phyloP scores from a whole-genome alignment of 225 moss, liverwort and hornwort species.

The Lunularia cruciata region DNA sequence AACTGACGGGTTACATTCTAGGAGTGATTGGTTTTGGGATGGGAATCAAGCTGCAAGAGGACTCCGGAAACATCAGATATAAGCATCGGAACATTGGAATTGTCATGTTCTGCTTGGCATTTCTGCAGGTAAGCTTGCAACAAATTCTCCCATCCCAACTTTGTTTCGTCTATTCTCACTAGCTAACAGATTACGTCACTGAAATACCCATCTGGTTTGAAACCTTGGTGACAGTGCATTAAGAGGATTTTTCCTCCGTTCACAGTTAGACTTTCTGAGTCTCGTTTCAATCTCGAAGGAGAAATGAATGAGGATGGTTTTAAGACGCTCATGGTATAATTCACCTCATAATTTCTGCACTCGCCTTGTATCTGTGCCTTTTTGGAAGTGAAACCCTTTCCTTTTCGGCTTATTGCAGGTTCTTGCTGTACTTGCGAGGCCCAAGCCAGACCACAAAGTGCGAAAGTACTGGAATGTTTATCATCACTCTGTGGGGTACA shows the following conservation, averaged over 20 bases:
- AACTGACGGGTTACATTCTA: slow-evolving; percentile 50
- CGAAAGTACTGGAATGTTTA: slow-evolving; percentile 68
- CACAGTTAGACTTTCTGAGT: too few relatives aligned
- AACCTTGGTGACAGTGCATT: too few relatives aligned
- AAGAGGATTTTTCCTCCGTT: too few relatives aligned
- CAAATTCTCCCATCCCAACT: slow-evolving; percentile 1
- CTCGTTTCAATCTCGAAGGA: too few relatives aligned
- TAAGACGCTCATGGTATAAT: background rate
- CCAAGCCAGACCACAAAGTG: slow-evolving; percentile 46
- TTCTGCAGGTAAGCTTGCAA: slow-evolving; percentile 51
- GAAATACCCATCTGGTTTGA: background rate
- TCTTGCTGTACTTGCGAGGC: slow-evolving; percentile 55
- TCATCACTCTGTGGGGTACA: slow-evolving; percentile 59
- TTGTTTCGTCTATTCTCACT: background rate
- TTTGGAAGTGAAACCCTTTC: too few relatives aligned
- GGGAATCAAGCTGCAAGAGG: slow-evolving; percentile 46
- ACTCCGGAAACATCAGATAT: slow-evolving; percentile 32
- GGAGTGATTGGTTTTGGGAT: slow-evolving; percentile 53
- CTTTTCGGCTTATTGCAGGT: slow-evolving; percentile 36
- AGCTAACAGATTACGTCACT: background rate
- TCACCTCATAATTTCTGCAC: background rate
- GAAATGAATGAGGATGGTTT: too few relatives aligned
- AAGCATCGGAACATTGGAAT: slow-evolving; percentile 66
- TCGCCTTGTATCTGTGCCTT: too few relatives aligned
- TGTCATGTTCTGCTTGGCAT: slow-evolving; percentile 61